Base-by-base conservation (phyloP, 371 early-diverging fungal species). In the Amoeboradix gromovi region DNA sequence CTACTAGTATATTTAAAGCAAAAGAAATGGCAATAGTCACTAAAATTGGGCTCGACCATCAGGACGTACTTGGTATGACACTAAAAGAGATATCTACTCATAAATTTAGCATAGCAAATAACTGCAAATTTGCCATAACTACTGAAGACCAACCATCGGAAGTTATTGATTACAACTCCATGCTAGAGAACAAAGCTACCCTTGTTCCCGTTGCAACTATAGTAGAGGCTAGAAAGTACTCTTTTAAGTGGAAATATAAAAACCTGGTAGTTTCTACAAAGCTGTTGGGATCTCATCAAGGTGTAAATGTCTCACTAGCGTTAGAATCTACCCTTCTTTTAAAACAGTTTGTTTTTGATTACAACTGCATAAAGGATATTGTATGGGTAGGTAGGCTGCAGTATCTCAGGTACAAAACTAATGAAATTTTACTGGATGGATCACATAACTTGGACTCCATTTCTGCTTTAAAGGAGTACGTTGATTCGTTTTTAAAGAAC, bases 61-160 rank as follows among this genome's bases (percentile, higher is more conserved):
- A 83, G 67, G 77, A 74, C 48, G 77, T 86, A 1, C 74, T 90
- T 68, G 90, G 90, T 28, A 74, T 83, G 31, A 88, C 88, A 0
- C 75, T 89, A 67, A 82, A 79, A 29, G 76, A 84, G 71, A 92
- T 95, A 75, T 92, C 92, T 30, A 89, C 89, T 90, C 89, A 95
- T 76, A 95, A 92, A 72, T 86, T 86, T 31, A 92, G 93, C 0
- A 91, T 92, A 66, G 86, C 89, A 73, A 92, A 93, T 78, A 48
- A 48, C 48, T 12, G 48, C 22, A 48, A 48, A 22, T 22, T 12
- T 48, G 48, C 22, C 22, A 12, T 48, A 12, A 48, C 48, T 12
- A 48, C 48, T 22, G 22, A 48, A 22, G 48, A 12, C 22, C 48
- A 48, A 22, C 5, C 5, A 5, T 22, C 5, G 22, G 48, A 48